A percentile compares a stretch with the other conserved stretches of the same genome.
Evolutionary conservation across 192 early-diverging fungal genomes (phyloP).

Genomic region (Coemansia sp.): DNA sequence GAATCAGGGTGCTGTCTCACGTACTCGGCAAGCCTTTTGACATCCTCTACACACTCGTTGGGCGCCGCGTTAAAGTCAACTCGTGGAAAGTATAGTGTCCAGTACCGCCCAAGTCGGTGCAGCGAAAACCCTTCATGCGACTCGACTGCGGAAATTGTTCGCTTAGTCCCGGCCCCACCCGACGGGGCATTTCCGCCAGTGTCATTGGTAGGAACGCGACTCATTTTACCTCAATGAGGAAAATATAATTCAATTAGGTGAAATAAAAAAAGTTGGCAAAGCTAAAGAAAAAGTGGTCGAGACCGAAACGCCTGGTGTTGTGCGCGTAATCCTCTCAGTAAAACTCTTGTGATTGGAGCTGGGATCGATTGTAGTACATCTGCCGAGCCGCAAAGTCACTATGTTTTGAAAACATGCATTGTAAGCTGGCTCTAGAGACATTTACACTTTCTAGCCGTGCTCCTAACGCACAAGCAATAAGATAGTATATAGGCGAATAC

Average conservation of each 20-base stretch:
- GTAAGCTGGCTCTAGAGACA: too few relatives aligned
- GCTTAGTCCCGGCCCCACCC: constrained; percentile 14
- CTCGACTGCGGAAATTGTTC: constrained; percentile 15
- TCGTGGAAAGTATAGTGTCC: constrained; percentile 53
- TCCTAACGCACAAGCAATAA: too few relatives aligned
- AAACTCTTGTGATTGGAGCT: too few relatives aligned
- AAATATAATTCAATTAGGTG: neutral
- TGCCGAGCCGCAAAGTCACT: too few relatives aligned
- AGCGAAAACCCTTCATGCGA: constrained; percentile 16
- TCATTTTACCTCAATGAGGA: neutral
- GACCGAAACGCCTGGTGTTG: neutral
- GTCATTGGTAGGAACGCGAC: neutral
- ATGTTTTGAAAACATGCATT: too few relatives aligned
- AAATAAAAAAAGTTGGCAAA: neutral
- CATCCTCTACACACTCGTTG: constrained; percentile 25
- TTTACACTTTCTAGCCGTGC: too few relatives aligned
- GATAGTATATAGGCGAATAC: too few relatives aligned
- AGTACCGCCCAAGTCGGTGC: constrained; percentile 40
- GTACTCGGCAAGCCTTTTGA: constrained; percentile 36
- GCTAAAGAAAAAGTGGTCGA: neutral
- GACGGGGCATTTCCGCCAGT: neutral
- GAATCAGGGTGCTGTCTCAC: constrained; percentile 34
- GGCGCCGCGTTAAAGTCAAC: constrained; percentile 20
- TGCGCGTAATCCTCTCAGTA: neutral
- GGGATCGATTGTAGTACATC: too few relatives aligned